Evolutionary conservation across 2,329 filamentous ascomycete genomes (phyloP).

Genomic region (Mycosphaerella arachidis): DNA sequence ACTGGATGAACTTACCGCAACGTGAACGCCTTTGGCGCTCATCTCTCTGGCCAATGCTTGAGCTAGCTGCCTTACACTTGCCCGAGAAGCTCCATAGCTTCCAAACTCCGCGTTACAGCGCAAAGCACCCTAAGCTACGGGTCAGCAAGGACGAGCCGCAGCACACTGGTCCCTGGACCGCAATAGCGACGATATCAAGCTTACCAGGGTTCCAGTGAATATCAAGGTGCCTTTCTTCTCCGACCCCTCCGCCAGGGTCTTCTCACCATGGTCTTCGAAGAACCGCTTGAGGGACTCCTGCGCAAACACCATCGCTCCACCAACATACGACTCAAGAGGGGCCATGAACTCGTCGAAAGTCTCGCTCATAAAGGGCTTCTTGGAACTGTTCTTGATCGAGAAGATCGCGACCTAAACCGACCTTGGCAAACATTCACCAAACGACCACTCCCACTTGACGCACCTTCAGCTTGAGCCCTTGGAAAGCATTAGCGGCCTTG

Average conservation of each 20-base stretch:
- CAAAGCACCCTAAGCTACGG: conserved; percentile 27
- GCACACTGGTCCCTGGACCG: neutral
- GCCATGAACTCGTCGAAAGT: conserved; percentile 48
- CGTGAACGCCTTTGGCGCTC: conserved; percentile 53
- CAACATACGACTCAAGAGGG: conserved; percentile 50
- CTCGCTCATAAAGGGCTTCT: conserved; percentile 53
- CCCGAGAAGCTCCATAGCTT: conserved; percentile 52
- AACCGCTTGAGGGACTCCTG: conserved; percentile 51
- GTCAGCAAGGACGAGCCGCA: neutral
- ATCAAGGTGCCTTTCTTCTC: conserved; percentile 55
- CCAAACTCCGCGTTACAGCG: conserved; percentile 52
- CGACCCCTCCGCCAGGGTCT: conserved; percentile 43
- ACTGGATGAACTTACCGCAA: conserved; percentile 34
- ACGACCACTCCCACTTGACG: conserved; percentile 21
- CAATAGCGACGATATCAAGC: neutral
- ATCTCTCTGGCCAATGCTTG: conserved; percentile 55
- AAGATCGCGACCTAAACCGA: conserved; percentile 42
- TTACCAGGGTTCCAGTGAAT: conserved; percentile 48
- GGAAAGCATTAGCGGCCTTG: conserved; percentile 45
- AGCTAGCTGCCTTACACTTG: conserved; percentile 52
- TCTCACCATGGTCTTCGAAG: conserved; percentile 47
- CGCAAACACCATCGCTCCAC: conserved; percentile 53
- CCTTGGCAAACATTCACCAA: neutral
- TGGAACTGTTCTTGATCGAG: conserved; percentile 53
- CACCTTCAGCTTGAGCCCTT: conserved; percentile 45